A percentile compares a stretch with the other conserved stretches of the same genome.
phyloP scores from a whole-genome alignment of 768 basidiomycete genomes.

The Termitomyces bulborhizus region DNA sequence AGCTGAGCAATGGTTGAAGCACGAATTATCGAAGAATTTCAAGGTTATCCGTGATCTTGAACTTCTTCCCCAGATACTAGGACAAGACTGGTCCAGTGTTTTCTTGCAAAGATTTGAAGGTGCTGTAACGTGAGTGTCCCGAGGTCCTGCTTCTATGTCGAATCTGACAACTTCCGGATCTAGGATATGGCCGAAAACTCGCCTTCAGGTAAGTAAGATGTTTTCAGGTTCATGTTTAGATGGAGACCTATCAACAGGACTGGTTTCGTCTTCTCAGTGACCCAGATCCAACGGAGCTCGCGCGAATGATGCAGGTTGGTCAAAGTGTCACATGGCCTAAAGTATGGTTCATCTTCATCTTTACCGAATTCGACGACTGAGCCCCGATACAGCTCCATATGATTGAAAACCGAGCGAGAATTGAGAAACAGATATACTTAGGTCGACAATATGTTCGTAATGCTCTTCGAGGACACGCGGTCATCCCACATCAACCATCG shows the following conservation, averaged over 20 bases:
- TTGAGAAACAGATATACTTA: constrained; percentile 78
- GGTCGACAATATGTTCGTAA: constrained; percentile 71
- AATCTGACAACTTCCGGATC: constrained; percentile 3
- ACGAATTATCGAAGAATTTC: constrained; percentile 96
- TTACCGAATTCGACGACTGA: not conserved
- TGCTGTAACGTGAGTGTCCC: constrained; percentile 65
- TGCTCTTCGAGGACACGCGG: constrained; percentile 33
- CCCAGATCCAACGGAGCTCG: constrained; percentile 73
- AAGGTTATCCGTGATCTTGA: constrained; percentile 97
- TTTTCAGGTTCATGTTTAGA: not conserved
- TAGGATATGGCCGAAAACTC: constrained; percentile 83
- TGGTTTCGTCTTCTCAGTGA: constrained; percentile 83
- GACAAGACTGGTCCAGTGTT: constrained; percentile 94
- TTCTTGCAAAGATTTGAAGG: constrained; percentile 94
- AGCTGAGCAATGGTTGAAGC: constrained; percentile 90
- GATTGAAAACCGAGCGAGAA: constrained; percentile 82
- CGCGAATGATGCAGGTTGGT: constrained; percentile 83
- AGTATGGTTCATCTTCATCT: constrained; percentile 33
- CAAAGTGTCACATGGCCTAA: constrained; percentile 96
- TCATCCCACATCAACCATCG: constrained; percentile 17
- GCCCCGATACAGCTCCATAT: constrained; percentile 65
- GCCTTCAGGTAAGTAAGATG: constrained; percentile 49
- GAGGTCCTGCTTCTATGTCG: constrained; percentile 18
- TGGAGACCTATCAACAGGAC: constrained; percentile 42
- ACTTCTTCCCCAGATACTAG: constrained; percentile 86